A percentile compares a stretch with the other conserved stretches of the same genome.
Conservation (phyloP, 495 filamentous ascomycete species). For the Sabuloglossum arenarium region DNA sequence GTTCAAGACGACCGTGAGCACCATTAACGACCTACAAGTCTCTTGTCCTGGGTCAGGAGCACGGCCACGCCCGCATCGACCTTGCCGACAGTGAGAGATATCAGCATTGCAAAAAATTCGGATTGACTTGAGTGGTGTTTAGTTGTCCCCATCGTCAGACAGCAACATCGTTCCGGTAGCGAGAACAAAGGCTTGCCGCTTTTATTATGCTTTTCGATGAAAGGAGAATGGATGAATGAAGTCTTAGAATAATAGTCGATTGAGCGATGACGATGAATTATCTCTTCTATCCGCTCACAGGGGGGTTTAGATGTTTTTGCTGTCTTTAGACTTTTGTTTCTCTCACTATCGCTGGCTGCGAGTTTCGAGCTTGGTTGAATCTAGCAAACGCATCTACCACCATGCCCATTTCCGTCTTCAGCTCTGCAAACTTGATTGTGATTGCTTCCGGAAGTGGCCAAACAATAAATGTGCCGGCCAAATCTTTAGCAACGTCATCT, state of each 20-base stretch:
- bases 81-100: conserved; percentile 97
- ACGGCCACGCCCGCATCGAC: conserved; percentile 97
- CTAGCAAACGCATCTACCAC: background rate
- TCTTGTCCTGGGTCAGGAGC: conserved; percentile 88
- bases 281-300: too few relatives aligned
- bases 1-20: conserved; percentile 4
- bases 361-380: background rate
- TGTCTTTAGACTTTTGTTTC: background rate
- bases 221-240: too few relatives aligned
- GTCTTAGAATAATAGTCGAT: too few relatives aligned
- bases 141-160: background rate
- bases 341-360: background rate
- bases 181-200: background rate
- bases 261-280: too few relatives aligned
- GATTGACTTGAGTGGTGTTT: background rate
- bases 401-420: background rate
- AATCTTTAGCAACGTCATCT: too few relatives aligned
- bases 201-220: background rate
- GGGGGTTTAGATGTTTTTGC: background rate
- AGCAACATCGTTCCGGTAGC: background rate
- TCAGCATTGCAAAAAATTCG: conserved; percentile 44
- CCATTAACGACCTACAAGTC: conserved; percentile 43
- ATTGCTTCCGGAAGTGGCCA: background rate
- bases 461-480: background rate
- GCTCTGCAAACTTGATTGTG: background rate